Conservation (phyloP, 192 early-diverging fungal species). For the Mortierella hygrophila region DNA sequence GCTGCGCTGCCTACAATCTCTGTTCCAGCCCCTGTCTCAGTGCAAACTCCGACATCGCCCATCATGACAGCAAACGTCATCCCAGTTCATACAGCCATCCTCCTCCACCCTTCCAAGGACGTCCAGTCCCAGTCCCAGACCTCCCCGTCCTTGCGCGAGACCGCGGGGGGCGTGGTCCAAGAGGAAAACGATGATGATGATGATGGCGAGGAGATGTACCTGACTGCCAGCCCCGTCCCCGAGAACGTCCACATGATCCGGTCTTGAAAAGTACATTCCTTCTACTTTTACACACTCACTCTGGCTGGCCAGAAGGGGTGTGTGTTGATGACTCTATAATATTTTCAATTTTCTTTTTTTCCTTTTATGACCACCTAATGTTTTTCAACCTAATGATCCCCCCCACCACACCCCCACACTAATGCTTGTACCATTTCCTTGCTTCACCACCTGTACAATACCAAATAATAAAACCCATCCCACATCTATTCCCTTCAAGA, state of each 20-base stretch:
- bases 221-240: background rate
- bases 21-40: background rate
- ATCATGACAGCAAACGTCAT: constrained; percentile 7
- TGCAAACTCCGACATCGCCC: background rate
- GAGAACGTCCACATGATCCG: background rate
- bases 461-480: background rate
- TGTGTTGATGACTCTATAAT: background rate
- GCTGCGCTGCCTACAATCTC: background rate
- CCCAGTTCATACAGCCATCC: background rate
- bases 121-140: background rate
- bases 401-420: background rate
- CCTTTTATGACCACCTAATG: background rate
- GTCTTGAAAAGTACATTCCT: background rate
- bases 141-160: background rate
- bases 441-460: background rate
- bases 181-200: background rate
- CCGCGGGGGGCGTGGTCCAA: background rate
- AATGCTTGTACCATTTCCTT: constrained; percentile 4
- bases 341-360: background rate
- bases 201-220: background rate
- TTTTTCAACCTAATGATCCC: background rate
- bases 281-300: background rate
- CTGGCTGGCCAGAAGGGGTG: background rate
- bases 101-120: background rate
- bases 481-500: no score